These are phyloP conservation scores for Pezicula radicicola DNA, from an alignment of 2,329 filamentous ascomycete genomes.

Conservation along the genomic window DNA sequence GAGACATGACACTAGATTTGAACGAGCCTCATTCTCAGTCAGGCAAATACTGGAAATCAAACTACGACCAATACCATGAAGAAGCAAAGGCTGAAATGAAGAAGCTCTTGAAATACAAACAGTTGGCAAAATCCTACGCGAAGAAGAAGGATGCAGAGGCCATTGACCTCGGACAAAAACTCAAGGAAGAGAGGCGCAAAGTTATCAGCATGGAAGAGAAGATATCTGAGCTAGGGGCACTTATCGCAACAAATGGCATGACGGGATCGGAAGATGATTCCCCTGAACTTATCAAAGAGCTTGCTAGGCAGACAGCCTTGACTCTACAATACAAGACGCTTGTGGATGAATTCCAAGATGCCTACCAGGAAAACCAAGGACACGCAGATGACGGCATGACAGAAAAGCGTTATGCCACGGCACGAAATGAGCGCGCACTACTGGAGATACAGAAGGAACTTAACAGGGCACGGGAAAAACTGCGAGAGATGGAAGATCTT, in stretches of 20 bases:
- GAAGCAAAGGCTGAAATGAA: conserved; percentile 72
- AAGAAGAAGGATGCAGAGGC: conserved; percentile 74
- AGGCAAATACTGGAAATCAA: conserved; percentile 76
- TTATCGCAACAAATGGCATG: conserved; percentile 41
- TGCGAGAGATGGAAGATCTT: conserved; percentile 48
- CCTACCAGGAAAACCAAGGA: conserved; percentile 37
- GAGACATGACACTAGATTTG: conserved; percentile 66
- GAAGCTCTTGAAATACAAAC: conserved; percentile 76
- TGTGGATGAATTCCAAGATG: conserved; percentile 55
- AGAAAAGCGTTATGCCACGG: conserved; percentile 31
- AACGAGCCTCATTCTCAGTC: conserved; percentile 73
- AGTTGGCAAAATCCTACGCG: conserved; percentile 75
- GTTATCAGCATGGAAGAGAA: conserved; percentile 61
- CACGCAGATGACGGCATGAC: conserved; percentile 28
- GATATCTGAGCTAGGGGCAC: conserved; percentile 56
- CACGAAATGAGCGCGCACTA: conserved; percentile 47
- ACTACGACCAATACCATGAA: conserved; percentile 71
- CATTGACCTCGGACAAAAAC: conserved; percentile 59
- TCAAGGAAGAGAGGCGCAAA: conserved; percentile 66
- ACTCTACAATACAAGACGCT: conserved; percentile 56
- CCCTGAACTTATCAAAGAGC: conserved; percentile 46
- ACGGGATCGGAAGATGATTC: conserved; percentile 41
- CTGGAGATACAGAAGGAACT: conserved; percentile 53
- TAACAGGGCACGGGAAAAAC: conserved; percentile 49
- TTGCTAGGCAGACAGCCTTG: conserved; percentile 55